These are phyloP conservation scores for Boletus insuetus DNA, from an alignment of 768 basidiomycete genomes.

Conservation along the genomic window DNA sequence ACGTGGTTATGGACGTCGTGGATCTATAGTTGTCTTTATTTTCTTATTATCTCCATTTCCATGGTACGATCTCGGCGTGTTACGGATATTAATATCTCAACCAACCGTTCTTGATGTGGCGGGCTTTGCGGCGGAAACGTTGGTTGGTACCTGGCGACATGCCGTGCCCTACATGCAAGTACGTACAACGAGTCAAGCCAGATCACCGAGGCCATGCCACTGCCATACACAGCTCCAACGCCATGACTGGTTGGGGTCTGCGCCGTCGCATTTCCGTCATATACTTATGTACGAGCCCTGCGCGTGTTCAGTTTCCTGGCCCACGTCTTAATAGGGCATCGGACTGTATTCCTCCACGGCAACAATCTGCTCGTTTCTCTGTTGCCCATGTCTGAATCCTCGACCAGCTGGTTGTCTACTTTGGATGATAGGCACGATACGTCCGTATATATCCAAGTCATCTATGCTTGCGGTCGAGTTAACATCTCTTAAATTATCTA, in stretches of 20 bases:
- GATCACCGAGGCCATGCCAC: no score
- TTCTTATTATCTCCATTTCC: constrained; percentile 10
- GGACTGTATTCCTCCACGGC: background rate
- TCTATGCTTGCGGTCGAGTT: background rate
- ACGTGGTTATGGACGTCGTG: constrained; percentile 14
- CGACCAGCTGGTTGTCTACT: background rate
- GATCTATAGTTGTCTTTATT: constrained; percentile 26
- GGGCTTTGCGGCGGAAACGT: background rate
- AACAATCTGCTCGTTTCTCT: background rate
- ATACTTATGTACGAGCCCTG: no score
- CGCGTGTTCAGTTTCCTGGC: no score
- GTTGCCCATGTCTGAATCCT: constrained; percentile 2
- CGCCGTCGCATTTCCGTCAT: no score
- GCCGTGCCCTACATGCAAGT: background rate
- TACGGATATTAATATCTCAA: no score
- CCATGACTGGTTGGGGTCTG: no score
- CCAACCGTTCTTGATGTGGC: no score
- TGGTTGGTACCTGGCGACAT: background rate
- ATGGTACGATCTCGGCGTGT: background rate
- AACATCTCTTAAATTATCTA: background rate
- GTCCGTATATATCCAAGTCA: background rate
- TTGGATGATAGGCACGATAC: background rate
- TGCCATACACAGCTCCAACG: background rate
- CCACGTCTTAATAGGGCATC: background rate
- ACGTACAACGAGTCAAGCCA: no score